Conservation (phyloP, 2,329 filamentous ascomycete species). For the Colletotrichum chrysophilum region DNA sequence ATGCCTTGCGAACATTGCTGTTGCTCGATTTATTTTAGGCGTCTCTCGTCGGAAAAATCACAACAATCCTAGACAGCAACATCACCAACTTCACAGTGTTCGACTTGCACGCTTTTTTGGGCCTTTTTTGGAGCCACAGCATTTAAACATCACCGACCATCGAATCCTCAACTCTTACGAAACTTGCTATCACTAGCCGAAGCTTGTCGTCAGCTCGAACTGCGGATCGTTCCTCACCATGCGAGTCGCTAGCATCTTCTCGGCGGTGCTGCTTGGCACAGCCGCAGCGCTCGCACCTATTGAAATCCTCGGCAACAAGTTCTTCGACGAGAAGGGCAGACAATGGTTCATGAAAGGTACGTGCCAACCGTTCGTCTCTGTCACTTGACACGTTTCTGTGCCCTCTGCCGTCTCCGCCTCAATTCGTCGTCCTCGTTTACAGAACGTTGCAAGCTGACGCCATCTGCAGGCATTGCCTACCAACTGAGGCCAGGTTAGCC, state of each 20-base stretch:
- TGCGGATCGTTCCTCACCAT: slow-evolving; percentile 31
- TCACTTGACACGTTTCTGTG: neutral
- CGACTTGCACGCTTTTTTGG: neutral
- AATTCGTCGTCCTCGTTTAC: neutral
- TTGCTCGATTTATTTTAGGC: neutral
- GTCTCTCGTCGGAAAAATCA: neutral
- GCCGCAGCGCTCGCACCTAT: slow-evolving; percentile 52
- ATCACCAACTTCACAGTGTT: neutral
- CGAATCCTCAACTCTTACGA: neutral
- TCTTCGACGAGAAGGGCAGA: slow-evolving; percentile 80
- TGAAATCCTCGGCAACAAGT: slow-evolving; percentile 74
- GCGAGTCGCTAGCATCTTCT: slow-evolving; percentile 37
- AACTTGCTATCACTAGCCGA: neutral
- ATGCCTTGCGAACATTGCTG: neutral
- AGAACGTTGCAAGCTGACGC: slow-evolving; percentile 1
- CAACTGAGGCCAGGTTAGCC: slow-evolving; percentile 53
- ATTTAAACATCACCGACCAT: neutral
- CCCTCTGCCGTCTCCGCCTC: neutral
- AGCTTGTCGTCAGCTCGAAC: neutral
- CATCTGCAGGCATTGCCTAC: slow-evolving; percentile 72
- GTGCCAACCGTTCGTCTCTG: slow-evolving; percentile 18
- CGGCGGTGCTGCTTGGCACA: slow-evolving; percentile 39
- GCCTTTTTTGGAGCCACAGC: neutral
- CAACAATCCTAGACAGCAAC: neutral
- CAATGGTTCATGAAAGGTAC: slow-evolving; percentile 86